Evolutionary conservation across 208 protist species (phyloP), one percentile per base, ranked within the genome.

Genomic region (Wallacemonas sp.): DNA sequence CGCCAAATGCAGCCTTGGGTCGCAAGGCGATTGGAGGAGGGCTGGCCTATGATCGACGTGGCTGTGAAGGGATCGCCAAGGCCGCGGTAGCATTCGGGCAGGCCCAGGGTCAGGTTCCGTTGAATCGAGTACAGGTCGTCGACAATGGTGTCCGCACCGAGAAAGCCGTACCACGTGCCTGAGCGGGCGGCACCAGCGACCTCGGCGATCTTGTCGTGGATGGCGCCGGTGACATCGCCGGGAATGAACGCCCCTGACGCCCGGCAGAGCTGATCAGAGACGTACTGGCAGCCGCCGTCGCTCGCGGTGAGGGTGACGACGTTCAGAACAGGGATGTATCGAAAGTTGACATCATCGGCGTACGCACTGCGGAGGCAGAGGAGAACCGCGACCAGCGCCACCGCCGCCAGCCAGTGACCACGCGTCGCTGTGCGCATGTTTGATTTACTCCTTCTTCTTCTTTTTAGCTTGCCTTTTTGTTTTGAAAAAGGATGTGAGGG

Each of bases 151-250:
- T 59, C 52, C 26, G 52, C 52, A 26, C 31, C 52, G 32, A 59
- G 52, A n/a, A 59, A 59, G 25, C 52, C n/a, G 52, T 59, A 59
- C 52, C 52, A 59, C n/a, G 52, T 59, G 18, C 31, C 52, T 8
- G 29, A n/a, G 8, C 29, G 25, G 12, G 52, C 52, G 4, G 52
- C 52, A n/a, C 52, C 52, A 12, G 52, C 52, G 8, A 41, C 31
- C 1, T 59, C 52, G 10, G 29, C 52, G 16, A 59, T n/a, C 31
- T 26, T 36, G 32, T 20, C n/a, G 52, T 59, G 52, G n/a, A 59
- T 4, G 11, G 14, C 20, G 8, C 3, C 29, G 31, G 31, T 41
- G 32, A 41, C 31, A 22, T 59, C 52, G 52, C 31, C 29, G 14
- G 52, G 38, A 23, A 59, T 33, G 52, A 42, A 59, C 4, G 52